Base-by-base conservation (phyloP, 768 basidiomycete species). In the Rhodosporidiobolus sp. region DNA sequence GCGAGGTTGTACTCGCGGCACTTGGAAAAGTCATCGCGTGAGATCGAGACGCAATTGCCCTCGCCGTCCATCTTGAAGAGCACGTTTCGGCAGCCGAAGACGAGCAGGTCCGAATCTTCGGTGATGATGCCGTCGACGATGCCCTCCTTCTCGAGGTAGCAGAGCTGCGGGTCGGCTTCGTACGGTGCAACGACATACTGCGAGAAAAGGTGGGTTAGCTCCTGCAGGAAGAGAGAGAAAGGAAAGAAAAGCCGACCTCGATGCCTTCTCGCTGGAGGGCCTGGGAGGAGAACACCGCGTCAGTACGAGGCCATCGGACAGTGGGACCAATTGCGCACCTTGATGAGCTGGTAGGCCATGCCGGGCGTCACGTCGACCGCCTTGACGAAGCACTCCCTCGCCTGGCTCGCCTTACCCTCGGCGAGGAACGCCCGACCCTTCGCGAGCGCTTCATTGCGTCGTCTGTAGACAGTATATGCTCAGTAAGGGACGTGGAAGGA, bases 341-440 rank as follows among this genome's bases (percentile, higher is more conserved):
- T 98, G 84, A 98, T 96, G 75, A 97, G 84, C 81, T 98, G 96
- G 80, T 86, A 94, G 4, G 95, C 95, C 92, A 98, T 94, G 81
- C 94, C 89, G 2, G 96, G 94, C 8, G 93, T 95, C 53, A 99
- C 91, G 75, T 99, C 96, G 63, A 97, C 83, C 76, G 90, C 92
- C 81, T 94, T 96, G 77, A 90, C 85, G 79, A 91, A 98, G 81
- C 83, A 87, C 24, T 98, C 94, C 16, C 94, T 85, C 38, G 96
- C 96, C 78, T 93, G 88, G 38, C 83, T 84, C 75, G 87, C 85
- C 79, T 88, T 88, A 26, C 94, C 94, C 80, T 93, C 89, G 19
- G 87, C 86, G 26, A 88, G 83, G 19, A 97, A 83, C 0, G 86
- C 84, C 46, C 89, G 87, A 16, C 90, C 96, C 59, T 86, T 86